A percentile compares a stretch with the other conserved stretches of the same genome.
Conservation (phyloP, 257 asterid species). For the Solanum etuberosum region DNA sequence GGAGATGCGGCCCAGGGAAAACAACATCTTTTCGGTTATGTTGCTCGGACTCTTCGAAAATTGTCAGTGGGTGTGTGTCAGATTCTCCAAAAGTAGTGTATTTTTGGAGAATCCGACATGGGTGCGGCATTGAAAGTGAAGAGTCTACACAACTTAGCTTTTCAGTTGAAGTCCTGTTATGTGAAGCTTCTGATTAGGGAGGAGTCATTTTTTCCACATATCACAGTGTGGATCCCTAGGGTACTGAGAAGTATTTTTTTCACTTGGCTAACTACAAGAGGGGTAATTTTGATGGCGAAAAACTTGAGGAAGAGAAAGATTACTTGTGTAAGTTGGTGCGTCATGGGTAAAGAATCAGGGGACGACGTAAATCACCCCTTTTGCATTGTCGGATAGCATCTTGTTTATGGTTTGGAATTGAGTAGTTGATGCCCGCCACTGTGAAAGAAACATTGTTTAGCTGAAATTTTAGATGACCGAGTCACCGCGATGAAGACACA, state of each 20-base stretch:
- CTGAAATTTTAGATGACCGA: neutral
- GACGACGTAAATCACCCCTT: neutral
- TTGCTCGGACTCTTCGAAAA: neutral
- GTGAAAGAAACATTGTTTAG: neutral
- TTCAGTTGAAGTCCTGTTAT: neutral
- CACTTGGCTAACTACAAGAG: neutral
- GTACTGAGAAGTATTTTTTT: neutral
- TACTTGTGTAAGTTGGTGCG: neutral
- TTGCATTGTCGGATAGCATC: neutral
- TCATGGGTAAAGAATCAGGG: neutral
- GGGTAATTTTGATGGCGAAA: neutral
- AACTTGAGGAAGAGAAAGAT: neutral
- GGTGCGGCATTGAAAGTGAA: neutral
- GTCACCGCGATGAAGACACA: neutral
- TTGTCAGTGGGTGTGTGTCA: neutral
- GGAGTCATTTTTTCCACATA: neutral
- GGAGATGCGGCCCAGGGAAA: neutral
- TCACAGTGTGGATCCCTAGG: neutral
- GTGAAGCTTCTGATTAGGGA: neutral
- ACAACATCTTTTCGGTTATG: neutral
- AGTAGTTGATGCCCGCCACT: neutral
- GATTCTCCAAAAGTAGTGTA: neutral
- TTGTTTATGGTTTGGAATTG: neutral
- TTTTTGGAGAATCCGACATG: neutral
- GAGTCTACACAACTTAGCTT: neutral